Percentiles rank a stretch among this genome's conserved stretches.
Evolutionary conservation across 1,284 basidiomycete genomes (phyloP).

Genomic region (Puccinia sorghi): DNA sequence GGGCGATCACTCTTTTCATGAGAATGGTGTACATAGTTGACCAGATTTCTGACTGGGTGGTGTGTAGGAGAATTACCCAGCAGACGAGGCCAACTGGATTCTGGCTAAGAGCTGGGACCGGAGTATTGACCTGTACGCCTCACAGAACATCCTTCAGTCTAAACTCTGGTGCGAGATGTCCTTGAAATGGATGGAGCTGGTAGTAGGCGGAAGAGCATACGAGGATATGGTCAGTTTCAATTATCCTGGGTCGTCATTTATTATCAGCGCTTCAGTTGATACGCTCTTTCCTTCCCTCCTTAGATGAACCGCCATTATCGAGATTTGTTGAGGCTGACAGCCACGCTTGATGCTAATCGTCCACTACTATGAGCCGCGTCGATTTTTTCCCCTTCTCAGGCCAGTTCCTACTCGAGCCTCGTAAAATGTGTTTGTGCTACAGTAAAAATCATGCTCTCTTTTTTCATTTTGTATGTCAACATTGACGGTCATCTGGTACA

Average conservation of each 20-base stretch:
- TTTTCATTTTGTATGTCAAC: too few relatives aligned
- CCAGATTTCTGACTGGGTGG: too few relatives aligned
- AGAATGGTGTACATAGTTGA: background rate
- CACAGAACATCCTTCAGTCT: slow-evolving; percentile 15
- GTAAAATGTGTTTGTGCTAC: background rate
- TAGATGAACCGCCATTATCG: slow-evolving; percentile 50
- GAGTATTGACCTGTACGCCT: slow-evolving; percentile 42
- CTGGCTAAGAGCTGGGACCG: slow-evolving; percentile 49
- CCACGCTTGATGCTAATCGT: background rate
- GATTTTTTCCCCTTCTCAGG: too few relatives aligned
- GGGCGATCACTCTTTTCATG: background rate
- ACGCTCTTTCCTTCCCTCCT: background rate
- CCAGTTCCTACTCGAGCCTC: background rate
- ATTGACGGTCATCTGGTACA: background rate
- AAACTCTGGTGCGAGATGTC: slow-evolving; percentile 48
- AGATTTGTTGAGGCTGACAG: slow-evolving; percentile 43
- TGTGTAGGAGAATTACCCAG: slow-evolving; percentile 37
- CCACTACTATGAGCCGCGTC: slow-evolving; percentile 10
- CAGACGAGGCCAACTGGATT: slow-evolving; percentile 49
- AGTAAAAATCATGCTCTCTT: too few relatives aligned
- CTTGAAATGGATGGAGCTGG: slow-evolving; percentile 44
- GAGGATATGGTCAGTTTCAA: slow-evolving; percentile 47
- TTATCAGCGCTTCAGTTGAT: background rate
- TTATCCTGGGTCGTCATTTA: background rate
- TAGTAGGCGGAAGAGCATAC: slow-evolving; percentile 39